Conservation (phyloP, 768 basidiomycete genomes). For the Termitomyces sp. region DNA sequence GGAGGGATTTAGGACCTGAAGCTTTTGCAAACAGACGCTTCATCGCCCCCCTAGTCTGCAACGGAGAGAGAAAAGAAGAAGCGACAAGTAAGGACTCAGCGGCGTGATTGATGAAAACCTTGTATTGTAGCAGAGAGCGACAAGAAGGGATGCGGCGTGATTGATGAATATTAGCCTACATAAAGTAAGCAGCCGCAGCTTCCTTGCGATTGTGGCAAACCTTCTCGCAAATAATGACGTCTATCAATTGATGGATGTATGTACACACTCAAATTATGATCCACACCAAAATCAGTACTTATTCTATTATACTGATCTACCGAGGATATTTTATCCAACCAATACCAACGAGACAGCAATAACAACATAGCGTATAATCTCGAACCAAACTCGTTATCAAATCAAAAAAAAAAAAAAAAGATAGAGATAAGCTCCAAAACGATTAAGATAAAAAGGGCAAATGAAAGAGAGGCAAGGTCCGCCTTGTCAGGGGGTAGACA, state of each 20-base stretch:
- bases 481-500: not conserved
- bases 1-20: slow-evolving; percentile 25
- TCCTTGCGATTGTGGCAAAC: too few species aligned
- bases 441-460: not conserved
- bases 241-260: too few species aligned
- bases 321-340: not conserved
- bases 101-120: too few species aligned
- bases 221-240: too few species aligned
- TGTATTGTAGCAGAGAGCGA: too few species aligned
- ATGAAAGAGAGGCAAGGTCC: not conserved
- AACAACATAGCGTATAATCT: not conserved
- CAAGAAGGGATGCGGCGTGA: not conserved
- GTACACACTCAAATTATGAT: too few species aligned
- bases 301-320: not conserved
- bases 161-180: not conserved
- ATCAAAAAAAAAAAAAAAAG: not conserved
- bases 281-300: not conserved
- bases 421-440: not conserved
- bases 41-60: slow-evolving; percentile 3
- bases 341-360: not conserved
- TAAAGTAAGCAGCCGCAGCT: too few species aligned
- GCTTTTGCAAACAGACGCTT: slow-evolving; percentile 17
- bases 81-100: too few species aligned
- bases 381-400: not conserved
- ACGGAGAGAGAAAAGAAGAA: too few species aligned